These are phyloP conservation scores for Rutstroemia sp. DNA, from an alignment of 2,329 filamentous ascomycete species.

Conservation along the genomic window DNA sequence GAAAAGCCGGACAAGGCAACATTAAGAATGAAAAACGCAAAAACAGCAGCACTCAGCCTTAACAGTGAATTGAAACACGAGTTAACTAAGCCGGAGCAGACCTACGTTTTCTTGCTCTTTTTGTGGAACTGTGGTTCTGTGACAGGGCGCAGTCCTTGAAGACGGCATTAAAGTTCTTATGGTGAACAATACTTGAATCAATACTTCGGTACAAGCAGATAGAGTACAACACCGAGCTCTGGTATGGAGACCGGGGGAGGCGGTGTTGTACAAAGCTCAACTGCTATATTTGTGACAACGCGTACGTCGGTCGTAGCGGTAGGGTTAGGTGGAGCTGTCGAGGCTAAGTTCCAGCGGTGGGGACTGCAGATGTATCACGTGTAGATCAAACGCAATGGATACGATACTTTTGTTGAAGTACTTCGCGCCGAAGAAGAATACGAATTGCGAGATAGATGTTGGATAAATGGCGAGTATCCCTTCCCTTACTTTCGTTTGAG, in stretches of 20 bases:
- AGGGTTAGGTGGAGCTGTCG: not conserved
- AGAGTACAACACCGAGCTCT: not conserved
- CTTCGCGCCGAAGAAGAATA: no score
- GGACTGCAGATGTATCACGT: conserved; percentile 1
- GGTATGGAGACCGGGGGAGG: not conserved
- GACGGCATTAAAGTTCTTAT: not conserved
- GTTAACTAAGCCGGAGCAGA: not conserved
- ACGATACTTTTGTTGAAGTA: no score
- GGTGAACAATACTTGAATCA: not conserved
- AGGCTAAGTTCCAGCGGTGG: no score
- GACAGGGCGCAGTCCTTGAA: conserved; percentile 8
- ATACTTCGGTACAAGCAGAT: no score
- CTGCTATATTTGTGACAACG: conserved; percentile 2
- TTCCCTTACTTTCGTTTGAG: not conserved
- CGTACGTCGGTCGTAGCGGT: not conserved
- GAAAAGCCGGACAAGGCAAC: not conserved
- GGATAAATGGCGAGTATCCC: no score
- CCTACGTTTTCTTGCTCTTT: not conserved
- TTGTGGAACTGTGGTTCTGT: conserved; percentile 1
- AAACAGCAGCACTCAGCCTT: not conserved
- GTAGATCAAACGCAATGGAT: not conserved
- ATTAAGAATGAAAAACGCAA: conserved; percentile 2
- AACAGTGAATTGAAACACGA: conserved; percentile 1
- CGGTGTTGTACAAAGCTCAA: no score
- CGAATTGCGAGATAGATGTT: no score